Conservation (phyloP, 257 asterid genomes). For the Agastache rugosa region DNA sequence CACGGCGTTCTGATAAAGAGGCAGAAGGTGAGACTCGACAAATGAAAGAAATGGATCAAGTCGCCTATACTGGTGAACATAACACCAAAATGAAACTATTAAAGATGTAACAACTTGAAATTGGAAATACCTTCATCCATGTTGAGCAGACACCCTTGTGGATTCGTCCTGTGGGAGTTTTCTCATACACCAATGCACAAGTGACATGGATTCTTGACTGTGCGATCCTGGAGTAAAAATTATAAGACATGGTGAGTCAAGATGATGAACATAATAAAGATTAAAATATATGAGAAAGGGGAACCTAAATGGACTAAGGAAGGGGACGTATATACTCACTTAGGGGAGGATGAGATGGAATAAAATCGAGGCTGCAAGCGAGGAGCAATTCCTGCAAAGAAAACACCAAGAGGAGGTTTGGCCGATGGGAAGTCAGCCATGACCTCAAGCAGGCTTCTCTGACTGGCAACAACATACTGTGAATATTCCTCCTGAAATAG, state of each 20-base stretch:
- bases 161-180: slow-evolving; percentile 84
- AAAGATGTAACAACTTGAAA: slow-evolving; percentile 19
- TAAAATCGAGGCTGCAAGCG: slow-evolving; percentile 96
- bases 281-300: background rate
- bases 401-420: slow-evolving; percentile 92
- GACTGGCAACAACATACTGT: slow-evolving; percentile 73
- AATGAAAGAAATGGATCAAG: background rate
- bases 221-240: slow-evolving; percentile 61
- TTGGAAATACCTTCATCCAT: slow-evolving; percentile 87
- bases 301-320: background rate
- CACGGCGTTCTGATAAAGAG: slow-evolving; percentile 68
- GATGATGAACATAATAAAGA: background rate
- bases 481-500: slow-evolving; percentile 87
- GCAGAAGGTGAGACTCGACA: slow-evolving; percentile 19
- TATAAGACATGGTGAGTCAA: slow-evolving; percentile 20
- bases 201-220: slow-evolving; percentile 86
- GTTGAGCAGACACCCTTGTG: slow-evolving; percentile 99
- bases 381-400: slow-evolving; percentile 94
- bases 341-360: slow-evolving; percentile 95
- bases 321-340: slow-evolving; percentile 49
- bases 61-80: background rate
- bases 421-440: slow-evolving; percentile 93
- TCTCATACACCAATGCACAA: slow-evolving; percentile 89
- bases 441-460: slow-evolving; percentile 93
- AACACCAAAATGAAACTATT: background rate